Base-by-base conservation (phyloP, 768 basidiomycete species). In the Filobasidium wieringae region DNA sequence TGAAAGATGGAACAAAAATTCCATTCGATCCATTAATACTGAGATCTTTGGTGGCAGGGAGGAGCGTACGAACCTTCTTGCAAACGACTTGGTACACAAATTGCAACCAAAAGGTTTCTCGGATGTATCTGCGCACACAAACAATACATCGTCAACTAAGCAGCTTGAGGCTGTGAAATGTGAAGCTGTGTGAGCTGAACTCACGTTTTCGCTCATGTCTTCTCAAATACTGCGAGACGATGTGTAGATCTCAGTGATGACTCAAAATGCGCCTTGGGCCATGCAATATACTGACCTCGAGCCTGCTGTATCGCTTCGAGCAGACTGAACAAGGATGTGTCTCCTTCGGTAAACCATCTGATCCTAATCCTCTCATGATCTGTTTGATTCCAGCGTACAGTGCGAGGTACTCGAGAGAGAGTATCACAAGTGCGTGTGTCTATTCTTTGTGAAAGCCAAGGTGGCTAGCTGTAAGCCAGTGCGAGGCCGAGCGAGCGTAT, bases 131-230 rank as follows among this genome's bases (percentile, higher is more conserved):
- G 57, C 26, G n/a, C n/a, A n/a, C n/a, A n/a, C n/a, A n/a, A n/a
- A n/a, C n/a, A n/a, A n/a, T n/a, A n/a, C n/a, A n/a, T n/a, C n/a
- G n/a, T n/a, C n/a, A n/a, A n/a, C n/a, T n/a, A n/a, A n/a, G n/a
- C n/a, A n/a, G n/a, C n/a, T n/a, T n/a, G n/a, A n/a, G n/a, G n/a
- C n/a, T n/a, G n/a, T n/a, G n/a, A n/a, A n/a, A n/a, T n/a, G n/a
- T n/a, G n/a, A n/a, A n/a, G n/a, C n/a, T n/a, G n/a, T n/a, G n/a
- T n/a, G n/a, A n/a, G n/a, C 14, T 22, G 6, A 29, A 65, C 74
- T 53, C 57, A 75, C 74, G 69, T 65, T 75, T 74, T 34, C 75
- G 53, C 55, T 75, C 72, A 62, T 76, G 75, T 40, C 75, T 63
- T 47, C 69, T 68, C 60, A 76, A 61, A 61, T 74, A 76, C 57